Evolutionary conservation across 139 green algal species (phyloP).

Genomic region (Tetradesmus obliquus): DNA sequence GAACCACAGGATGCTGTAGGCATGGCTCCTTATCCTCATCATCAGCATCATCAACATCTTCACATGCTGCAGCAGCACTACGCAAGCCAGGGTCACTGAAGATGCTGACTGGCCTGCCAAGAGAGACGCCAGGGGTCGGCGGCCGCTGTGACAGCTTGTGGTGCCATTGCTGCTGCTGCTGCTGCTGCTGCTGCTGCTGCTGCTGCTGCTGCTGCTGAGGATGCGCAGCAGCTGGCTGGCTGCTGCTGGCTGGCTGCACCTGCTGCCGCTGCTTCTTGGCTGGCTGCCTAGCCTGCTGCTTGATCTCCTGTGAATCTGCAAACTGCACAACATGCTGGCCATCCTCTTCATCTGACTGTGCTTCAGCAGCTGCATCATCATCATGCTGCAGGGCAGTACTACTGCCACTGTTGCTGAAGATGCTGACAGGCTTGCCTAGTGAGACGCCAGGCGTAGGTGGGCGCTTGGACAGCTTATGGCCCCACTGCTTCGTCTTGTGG

Average conservation of each 20-base stretch:
- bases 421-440: not conserved
- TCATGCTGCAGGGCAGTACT: not conserved
- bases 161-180: slow-evolving; percentile 13
- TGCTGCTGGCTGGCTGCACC: not conserved
- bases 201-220: not conserved
- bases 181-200: not conserved
- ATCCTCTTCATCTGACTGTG: not conserved
- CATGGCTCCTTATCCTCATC: not conserved
- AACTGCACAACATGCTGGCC: not conserved
- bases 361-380: not conserved
- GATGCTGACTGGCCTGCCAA: slow-evolving; percentile 18
- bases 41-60: not conserved
- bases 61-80: not conserved
- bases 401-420: slow-evolving; percentile 26
- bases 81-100: not conserved
- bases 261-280: not conserved
- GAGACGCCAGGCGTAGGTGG: not conserved
- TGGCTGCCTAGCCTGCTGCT: not conserved
- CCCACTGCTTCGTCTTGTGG: not conserved
- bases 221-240: not conserved
- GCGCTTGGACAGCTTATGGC: slow-evolving; percentile 11
- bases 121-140: not conserved
- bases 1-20: not conserved
- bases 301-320: not conserved
- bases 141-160: slow-evolving; percentile 12